Conservation (phyloP, 192 early-diverging fungal genomes). For the Entomortierella parvispora region DNA sequence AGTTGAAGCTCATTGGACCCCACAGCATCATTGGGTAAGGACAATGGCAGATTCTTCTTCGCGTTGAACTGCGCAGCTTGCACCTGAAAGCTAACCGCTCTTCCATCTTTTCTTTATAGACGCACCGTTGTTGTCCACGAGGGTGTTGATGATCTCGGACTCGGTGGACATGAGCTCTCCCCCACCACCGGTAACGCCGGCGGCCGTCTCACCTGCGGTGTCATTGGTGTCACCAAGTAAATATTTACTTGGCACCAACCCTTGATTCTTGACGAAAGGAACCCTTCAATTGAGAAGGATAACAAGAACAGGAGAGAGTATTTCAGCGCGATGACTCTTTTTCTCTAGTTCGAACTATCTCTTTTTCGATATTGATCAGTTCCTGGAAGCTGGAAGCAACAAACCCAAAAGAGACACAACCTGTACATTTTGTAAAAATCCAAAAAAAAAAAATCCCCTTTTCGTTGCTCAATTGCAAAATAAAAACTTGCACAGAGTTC, state of each 20-base stretch:
- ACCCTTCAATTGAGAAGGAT: not conserved
- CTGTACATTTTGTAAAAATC: constrained; percentile 28
- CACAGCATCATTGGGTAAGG: constrained; percentile 78
- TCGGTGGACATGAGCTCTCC: constrained; percentile 76
- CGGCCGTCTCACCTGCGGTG: constrained; percentile 87
- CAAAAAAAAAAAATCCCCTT: constrained; percentile 4
- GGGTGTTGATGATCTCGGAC: constrained; percentile 86
- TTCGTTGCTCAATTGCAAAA: not conserved
- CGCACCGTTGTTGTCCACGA: constrained; percentile 89
- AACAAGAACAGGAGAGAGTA: not conserved
- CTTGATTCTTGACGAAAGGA: not conserved
- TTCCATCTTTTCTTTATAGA: constrained; percentile 41
- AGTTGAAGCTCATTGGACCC: constrained; percentile 79
- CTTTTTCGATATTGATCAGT: not conserved
- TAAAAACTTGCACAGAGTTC: not conserved
- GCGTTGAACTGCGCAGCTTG: not conserved
- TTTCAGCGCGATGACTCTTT: constrained; percentile 42
- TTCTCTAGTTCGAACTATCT: not conserved
- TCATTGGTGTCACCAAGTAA: constrained; percentile 81
- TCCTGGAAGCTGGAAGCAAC: not conserved
- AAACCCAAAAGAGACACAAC: not conserved
- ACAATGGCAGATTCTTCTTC: not conserved
- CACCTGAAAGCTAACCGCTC: not conserved
- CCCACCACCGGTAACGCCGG: constrained; percentile 90
- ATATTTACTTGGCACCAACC: constrained; percentile 9